Base-by-base conservation (phyloP, 306 rosid species). In the Prunus mira region DNA sequence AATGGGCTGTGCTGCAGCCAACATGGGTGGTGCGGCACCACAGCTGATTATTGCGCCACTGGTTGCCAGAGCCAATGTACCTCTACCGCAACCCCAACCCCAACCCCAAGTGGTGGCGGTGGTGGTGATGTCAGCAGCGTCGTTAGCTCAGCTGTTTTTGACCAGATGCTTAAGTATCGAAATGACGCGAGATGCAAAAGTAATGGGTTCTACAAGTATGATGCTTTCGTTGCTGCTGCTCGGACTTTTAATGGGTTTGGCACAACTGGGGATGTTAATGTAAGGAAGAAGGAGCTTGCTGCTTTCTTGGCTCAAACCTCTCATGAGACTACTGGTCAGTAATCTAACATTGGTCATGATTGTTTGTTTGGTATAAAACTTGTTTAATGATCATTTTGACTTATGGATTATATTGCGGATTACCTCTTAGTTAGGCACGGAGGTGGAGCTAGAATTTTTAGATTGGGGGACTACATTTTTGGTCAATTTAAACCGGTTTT, bases 231-330 rank as follows among this genome's bases (percentile, higher is more conserved):
- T 11, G 3, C 76, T 2, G 95, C 95, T 1, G 96, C 93, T 3
- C 71, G 49, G 24, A 51, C 86, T 27, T 92, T 84, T 19, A 62
- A 62, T 0, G 72, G 58, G 15, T 92, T 92, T 11, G 93, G 84
- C 25, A 86, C 70, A 54, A 80, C 74, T 1, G 97, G 95, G 0
- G 80, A 84, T 50, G 68, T 3, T 17, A 45, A 30, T 5, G 45
- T 65, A 0, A 82, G 86, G 19, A 88, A 78, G 66, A 88, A 78
- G 34, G 92, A 86, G 80, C 20, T 88, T 5, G 87, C 87, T 0
- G 92, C 92, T 68, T 88, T 88, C 80, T 67, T 88, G 12, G 89
- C 69, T 65, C 86, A 83, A 65, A 88, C 89, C 61, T 88, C 89
- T 43, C 85, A 82, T 28, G 89, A 84, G 72, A 88, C 92, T 63